These are phyloP conservation scores for Geotrichum europaeum DNA, from an alignment of 1,139 yeast species.

Conservation along the genomic window DNA sequence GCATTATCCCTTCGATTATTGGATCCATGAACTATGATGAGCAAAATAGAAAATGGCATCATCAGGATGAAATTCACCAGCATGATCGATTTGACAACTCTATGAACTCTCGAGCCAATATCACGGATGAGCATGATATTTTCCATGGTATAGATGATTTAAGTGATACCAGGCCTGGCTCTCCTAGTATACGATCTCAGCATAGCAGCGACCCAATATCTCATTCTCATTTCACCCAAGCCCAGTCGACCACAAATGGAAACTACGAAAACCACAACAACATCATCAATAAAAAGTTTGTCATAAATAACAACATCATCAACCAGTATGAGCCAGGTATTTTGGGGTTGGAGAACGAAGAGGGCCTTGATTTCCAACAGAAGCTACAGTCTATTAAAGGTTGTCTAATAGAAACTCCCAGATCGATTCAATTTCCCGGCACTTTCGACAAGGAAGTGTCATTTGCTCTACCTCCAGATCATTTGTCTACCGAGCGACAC, in stretches of 20 bases:
- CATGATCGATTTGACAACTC: not conserved
- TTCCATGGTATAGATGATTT: conserved; percentile 17
- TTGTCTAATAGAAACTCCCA: conserved; percentile 11
- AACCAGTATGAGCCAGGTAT: not conserved
- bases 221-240: not conserved
- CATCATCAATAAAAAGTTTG: not conserved
- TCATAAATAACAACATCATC: not conserved
- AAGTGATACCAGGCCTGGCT: conserved; percentile 3
- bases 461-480: conserved; percentile 6
- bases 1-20: conserved; percentile 11
- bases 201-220: not conserved
- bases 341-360: not conserved
- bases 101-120: not conserved
- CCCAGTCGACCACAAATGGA: not conserved
- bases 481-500: not conserved
- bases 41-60: conserved; percentile 10
- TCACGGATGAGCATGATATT: conserved; percentile 11
- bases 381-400: conserved; percentile 8
- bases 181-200: not conserved
- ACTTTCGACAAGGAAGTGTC: conserved; percentile 6
- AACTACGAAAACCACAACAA: not conserved
- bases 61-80: not conserved
- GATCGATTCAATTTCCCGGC: conserved; percentile 2
- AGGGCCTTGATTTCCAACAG: not conserved
- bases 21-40: conserved; percentile 17